Percentiles rank a stretch among this genome's conserved stretches.
Conservation (phyloP, 2,329 filamentous ascomycete genomes). For the Beauveria medogensis region DNA sequence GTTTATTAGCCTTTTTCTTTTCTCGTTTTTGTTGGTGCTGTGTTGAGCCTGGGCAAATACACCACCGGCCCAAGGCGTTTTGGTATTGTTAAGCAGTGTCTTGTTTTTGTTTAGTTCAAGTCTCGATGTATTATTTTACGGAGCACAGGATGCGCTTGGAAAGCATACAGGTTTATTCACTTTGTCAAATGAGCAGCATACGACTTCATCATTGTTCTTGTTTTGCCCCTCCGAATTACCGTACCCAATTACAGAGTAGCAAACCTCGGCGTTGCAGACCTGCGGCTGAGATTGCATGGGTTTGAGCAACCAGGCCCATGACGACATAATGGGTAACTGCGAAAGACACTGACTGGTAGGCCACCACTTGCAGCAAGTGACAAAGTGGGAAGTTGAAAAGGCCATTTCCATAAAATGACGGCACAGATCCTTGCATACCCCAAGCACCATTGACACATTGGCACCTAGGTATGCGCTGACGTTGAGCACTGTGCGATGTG, state of each 20-base stretch:
- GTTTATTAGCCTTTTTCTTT: constrained; percentile 18
- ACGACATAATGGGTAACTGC: neutral
- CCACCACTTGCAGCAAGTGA: neutral
- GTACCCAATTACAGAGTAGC: neutral
- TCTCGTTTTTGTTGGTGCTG: neutral
- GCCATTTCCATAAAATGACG: neutral
- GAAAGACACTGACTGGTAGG: neutral
- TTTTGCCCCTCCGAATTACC: no score
- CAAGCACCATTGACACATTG: no score
- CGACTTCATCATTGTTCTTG: no score
- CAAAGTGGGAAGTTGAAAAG: neutral
- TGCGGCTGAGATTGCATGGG: neutral
- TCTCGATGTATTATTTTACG: neutral
- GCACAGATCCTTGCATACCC: neutral
- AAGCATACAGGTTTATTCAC: neutral
- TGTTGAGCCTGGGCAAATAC: neutral
- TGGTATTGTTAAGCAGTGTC: neutral
- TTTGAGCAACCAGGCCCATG: neutral
- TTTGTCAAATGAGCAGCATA: neutral
- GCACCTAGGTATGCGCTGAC: no score
- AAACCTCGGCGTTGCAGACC: neutral
- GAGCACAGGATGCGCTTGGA: neutral
- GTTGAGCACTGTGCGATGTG: no score
- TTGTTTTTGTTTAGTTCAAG: neutral
- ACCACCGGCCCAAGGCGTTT: neutral